Conservation (phyloP, 371 early-diverging fungal genomes). For the Apophysomyces variabilis region DNA sequence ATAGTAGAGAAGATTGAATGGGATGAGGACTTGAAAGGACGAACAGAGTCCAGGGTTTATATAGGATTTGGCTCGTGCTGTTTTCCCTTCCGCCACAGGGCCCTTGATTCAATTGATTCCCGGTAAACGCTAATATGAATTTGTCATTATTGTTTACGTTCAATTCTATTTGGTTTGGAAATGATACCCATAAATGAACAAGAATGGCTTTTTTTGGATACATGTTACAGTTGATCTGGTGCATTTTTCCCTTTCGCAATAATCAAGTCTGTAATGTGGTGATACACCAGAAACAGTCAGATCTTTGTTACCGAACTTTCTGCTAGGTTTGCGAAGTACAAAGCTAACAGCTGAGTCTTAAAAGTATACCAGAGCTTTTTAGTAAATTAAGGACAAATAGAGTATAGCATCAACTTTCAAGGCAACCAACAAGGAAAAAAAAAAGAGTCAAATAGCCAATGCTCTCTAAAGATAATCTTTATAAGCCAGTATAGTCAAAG, state of each 20-base stretch:
- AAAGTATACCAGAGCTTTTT: slow-evolving; percentile 3
- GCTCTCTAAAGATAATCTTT: too few relatives aligned
- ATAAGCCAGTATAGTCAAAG: too few relatives aligned
- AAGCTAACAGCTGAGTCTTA: background rate
- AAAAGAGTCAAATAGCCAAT: too few relatives aligned
- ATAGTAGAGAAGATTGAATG: slow-evolving; percentile 4
- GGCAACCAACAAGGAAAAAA: background rate
- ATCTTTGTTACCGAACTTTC: background rate
- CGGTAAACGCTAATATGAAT: slow-evolving; percentile 7
- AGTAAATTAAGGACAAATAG: slow-evolving; percentile 4
- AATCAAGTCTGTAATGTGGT: background rate
- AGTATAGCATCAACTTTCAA: background rate
- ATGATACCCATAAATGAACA: slow-evolving; percentile 3
- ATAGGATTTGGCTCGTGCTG: slow-evolving; percentile 13
- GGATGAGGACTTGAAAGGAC: background rate
- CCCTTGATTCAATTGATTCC: background rate
- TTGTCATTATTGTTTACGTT: background rate
- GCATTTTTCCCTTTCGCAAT: background rate
- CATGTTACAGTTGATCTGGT: background rate
- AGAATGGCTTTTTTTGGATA: slow-evolving; percentile 9
- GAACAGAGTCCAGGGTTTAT: slow-evolving; percentile 16
- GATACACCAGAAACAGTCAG: background rate
- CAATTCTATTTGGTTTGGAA: background rate
- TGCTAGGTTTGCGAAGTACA: background rate
- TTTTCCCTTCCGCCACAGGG: background rate